These are phyloP conservation scores for Ceratobasidium sp. DNA, from an alignment of 1,284 basidiomycete species.

Conservation along the genomic window DNA sequence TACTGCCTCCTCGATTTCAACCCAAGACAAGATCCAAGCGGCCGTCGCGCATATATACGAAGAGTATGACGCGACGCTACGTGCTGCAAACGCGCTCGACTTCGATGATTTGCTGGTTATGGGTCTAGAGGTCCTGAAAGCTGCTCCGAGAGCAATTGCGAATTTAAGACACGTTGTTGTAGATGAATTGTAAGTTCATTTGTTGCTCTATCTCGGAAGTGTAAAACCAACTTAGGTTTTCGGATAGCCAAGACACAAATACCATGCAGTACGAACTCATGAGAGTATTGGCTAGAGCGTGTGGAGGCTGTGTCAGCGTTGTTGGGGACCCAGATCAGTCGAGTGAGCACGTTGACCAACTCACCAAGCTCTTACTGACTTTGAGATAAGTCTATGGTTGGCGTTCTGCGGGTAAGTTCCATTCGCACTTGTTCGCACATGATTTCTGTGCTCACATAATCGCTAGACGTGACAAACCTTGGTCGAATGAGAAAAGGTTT, in stretches of 20 bases:
- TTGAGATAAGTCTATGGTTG: slow-evolving; percentile 79
- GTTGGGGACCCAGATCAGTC: slow-evolving; percentile 96
- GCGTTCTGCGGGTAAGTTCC: slow-evolving; percentile 73
- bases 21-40: slow-evolving; percentile 45
- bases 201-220: slow-evolving; percentile 19
- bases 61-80: slow-evolving; percentile 76
- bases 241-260: slow-evolving; percentile 86
- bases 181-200: slow-evolving; percentile 82
- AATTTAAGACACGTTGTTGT: slow-evolving; percentile 86
- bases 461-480: slow-evolving; percentile 79
- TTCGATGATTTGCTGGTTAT: slow-evolving; percentile 90
- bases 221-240: not conserved
- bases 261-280: slow-evolving; percentile 88
- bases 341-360: slow-evolving; percentile 62
- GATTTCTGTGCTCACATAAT: not conserved
- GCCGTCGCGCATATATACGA: slow-evolving; percentile 69
- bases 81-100: slow-evolving; percentile 80
- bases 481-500: slow-evolving; percentile 78
- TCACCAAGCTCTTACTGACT: not conserved
- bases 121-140: slow-evolving; percentile 78
- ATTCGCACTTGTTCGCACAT: not conserved
- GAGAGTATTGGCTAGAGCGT: slow-evolving; percentile 72
- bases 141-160: slow-evolving; percentile 66
- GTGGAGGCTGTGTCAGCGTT: slow-evolving; percentile 74
- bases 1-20: slow-evolving; percentile 42